Percentiles rank a stretch among this genome's conserved stretches.
Conservation (phyloP, 495 filamentous ascomycete genomes). For the Evernia prunastri region DNA sequence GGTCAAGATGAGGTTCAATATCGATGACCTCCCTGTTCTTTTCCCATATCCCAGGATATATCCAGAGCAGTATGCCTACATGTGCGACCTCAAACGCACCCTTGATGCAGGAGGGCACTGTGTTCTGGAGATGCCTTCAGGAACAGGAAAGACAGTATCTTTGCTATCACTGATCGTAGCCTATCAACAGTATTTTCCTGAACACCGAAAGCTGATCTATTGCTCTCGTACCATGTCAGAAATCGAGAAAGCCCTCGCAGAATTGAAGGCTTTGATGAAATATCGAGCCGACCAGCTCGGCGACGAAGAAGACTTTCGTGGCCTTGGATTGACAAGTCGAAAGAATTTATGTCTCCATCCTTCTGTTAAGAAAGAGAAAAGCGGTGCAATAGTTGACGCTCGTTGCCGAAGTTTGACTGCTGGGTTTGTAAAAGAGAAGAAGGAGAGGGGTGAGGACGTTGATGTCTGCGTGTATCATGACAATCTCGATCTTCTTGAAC, state of each 20-base stretch:
- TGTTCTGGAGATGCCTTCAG: slow-evolving; percentile 99
- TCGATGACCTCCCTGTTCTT: slow-evolving; percentile 91
- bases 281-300: slow-evolving; percentile 83
- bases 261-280: slow-evolving; percentile 89
- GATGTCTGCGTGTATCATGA: slow-evolving; percentile 95
- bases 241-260: slow-evolving; percentile 91
- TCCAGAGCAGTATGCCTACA: slow-evolving; percentile 98
- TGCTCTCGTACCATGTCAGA: slow-evolving; percentile 97
- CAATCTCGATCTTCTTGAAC: slow-evolving; percentile 90
- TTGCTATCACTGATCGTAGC: slow-evolving; percentile 92
- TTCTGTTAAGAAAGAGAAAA: slow-evolving; percentile 91
- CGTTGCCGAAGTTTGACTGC: slow-evolving; percentile 92
- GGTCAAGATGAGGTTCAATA: slow-evolving; percentile 83
- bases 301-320: slow-evolving; percentile 83
- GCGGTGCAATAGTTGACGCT: slow-evolving; percentile 86
- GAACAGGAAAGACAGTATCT: slow-evolving; percentile 97
- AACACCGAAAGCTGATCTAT: slow-evolving; percentile 93
- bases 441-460: slow-evolving; percentile 86
- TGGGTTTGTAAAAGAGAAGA: slow-evolving; percentile 95
- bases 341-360: slow-evolving; percentile 98
- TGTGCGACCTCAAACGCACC: slow-evolving; percentile 96
- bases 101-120: slow-evolving; percentile 92
- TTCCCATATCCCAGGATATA: slow-evolving; percentile 98
- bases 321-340: slow-evolving; percentile 85
- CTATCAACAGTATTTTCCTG: slow-evolving; percentile 86